These are phyloP conservation scores for Leptomonas pyrrhocoris DNA, from an alignment of 208 protist species.

Conservation along the genomic window DNA sequence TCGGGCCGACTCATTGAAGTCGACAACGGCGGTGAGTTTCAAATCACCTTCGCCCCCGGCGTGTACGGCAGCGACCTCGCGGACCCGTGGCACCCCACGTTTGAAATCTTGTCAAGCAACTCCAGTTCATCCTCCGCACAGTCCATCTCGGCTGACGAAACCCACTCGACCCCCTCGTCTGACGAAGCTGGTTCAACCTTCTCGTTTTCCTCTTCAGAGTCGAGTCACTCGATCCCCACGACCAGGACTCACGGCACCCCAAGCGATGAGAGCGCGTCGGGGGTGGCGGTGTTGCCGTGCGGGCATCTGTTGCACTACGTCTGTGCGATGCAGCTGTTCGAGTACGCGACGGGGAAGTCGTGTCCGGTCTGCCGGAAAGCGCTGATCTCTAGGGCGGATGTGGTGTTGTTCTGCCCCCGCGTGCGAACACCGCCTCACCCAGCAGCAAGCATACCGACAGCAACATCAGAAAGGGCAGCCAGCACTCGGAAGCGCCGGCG, in stretches of 20 bases:
- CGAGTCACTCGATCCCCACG: background rate
- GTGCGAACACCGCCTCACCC: slow-evolving; percentile 18
- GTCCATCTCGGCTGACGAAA: no score
- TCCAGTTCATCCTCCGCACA: no score
- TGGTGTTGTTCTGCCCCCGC: slow-evolving; percentile 58
- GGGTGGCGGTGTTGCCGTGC: slow-evolving; percentile 49
- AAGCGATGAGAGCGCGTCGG: slow-evolving; percentile 21
- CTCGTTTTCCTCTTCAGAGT: no score
- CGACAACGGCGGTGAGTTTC: slow-evolving; percentile 29
- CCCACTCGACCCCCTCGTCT: no score
- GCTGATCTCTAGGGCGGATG: slow-evolving; percentile 28
- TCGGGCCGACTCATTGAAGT: background rate
- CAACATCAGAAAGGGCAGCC: no score
- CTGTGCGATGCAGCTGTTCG: slow-evolving; percentile 72
- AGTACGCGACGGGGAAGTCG: slow-evolving; percentile 37
- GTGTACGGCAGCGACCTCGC: slow-evolving; percentile 31
- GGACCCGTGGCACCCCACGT: slow-evolving; percentile 22
- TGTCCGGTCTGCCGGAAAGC: slow-evolving; percentile 79
- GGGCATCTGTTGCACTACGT: slow-evolving; percentile 80
- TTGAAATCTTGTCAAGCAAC: background rate
- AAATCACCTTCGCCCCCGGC: slow-evolving; percentile 48
- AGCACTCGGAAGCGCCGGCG: background rate
- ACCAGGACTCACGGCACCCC: background rate
- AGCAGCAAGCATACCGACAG: background rate
- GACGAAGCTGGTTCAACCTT: no score